Evolutionary conservation across 768 basidiomycete genomes (phyloP), one percentile per base, ranked within the genome.

Genomic region (Rhodotorula kratochvilovae): DNA sequence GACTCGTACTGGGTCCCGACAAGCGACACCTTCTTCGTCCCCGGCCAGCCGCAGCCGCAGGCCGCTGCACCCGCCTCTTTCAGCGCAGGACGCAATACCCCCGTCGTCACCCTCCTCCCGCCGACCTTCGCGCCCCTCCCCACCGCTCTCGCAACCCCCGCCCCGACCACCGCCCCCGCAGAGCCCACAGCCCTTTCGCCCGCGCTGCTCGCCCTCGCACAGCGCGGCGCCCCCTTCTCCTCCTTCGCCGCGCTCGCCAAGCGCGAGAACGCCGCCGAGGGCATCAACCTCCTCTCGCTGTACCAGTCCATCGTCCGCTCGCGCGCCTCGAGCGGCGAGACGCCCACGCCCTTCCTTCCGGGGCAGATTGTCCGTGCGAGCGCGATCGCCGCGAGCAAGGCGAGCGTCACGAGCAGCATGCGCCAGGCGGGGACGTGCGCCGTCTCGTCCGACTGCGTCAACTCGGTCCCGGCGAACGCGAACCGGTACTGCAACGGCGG

Each of bases 1-100:
- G 50, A 54, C n/a, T 50, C 66, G 51, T 67, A 61, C 66, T 67
- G 33, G 39, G 27, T 48, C 51, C 45, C 66, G 29, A 67, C 66
- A 21, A 31, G 50, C 27, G 54, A 46, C 15, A 6, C 43, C 43
- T 46, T 48, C 39, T 36, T 51, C 60, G 53, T 61, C 15, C 66
- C 31, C 31, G 48, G 10, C 12, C 57, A 36, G n/a, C 1, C 21
- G 23, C 66, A 48, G 29, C 59, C n/a, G n/a, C n/a, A 39, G 54
- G 45, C 67, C 16, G 43, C 53, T 53, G 61, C 59, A 53, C 39
- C 46, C 35, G 31, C 31, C 15, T 10, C 48, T 12, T 16, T 66
- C 58, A 50, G 11, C 2, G 42, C 27, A 6, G 60, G 50, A 3
- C 66, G 66, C 48, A 16, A 60, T 3, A 67, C 66, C 1, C 66